Base-by-base conservation (phyloP, 805 yeast species). In the Wickerhamomyces tratensis region DNA sequence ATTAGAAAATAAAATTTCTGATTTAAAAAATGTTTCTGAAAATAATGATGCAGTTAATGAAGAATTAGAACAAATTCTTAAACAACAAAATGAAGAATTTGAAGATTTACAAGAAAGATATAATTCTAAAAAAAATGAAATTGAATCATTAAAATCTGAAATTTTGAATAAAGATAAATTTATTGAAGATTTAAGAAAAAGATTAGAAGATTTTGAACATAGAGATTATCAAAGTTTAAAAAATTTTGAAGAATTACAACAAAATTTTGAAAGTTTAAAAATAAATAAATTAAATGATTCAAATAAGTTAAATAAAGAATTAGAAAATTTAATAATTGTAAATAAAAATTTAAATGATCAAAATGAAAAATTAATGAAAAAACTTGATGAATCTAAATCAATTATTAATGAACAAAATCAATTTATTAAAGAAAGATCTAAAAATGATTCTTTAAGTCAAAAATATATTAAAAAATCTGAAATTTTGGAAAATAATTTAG, bases 381-480 rank as follows among this genome's bases (percentile, higher is more conserved):
- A 38, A 38, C 41, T 49, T 14, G 40, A 42, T 27, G 53, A 57
- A 35, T 45, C 58, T 3, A 52, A 54, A 25, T 39, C 49, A 10
- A 49, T 51, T 11, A 51, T 54, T 3, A 25, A 13, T 7, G 34
- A 31, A 14, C 40, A 36, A 26, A 40, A 43, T 33, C n/a, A 30
- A 8, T 29, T 36, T 10, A 37, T 36, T 39, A 49, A 44, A 29
- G 40, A 35, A 20, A 9, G 29, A 9, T 14, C 35, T 6, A 48
- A 54, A 31, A 60, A 52, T 39, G 48, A 53, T 27, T 36, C 46
- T 27, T 52, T 64, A 42, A 54, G 54, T 42, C 46, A 50, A 6
- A 63, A 64, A 38, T 44, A 61, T 7, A 42, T 43, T 35, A 47
- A 26, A 41, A 44, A 37, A 40, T 31, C n/a, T 12, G n/a, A 31